Base-by-base conservation (phyloP, 129 eudicot species). In the Dittrichia graveolens region DNA sequence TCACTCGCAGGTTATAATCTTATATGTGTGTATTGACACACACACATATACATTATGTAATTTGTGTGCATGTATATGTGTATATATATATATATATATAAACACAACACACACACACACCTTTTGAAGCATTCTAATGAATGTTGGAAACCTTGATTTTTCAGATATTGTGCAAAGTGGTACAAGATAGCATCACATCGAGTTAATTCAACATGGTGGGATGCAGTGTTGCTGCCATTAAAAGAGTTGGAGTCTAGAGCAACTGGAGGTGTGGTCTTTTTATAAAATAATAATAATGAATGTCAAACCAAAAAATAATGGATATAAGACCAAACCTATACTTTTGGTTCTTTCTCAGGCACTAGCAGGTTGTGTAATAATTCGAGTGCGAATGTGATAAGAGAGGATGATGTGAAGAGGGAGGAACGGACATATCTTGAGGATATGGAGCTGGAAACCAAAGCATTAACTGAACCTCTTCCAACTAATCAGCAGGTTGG, bases 391-490 rank as follows among this genome's bases (percentile, higher is more conserved):
- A 69, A 43, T 58, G 78, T 41, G 37, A 45, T 14, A 19, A 69
- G 45, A 37, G 85, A 62, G 49, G 4, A 67, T 72, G 7, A 34
- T 58, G 66, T 41, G 67, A 66, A 79, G 48, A 35, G 39, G 38
- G 65, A 58, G 52, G 76, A 72, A 47, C 61, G 88, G 68, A 85
- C 84, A 53, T 83, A 78, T 65, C 81, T 92, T 55, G 98, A 93
- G 83, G 98, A 93, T 55, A 82, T 93, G 90, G 98, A 93, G 83
- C 78, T 93, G 76, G 95, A 88, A 78, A 93, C 96, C 40, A 87
- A 91, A 79, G 96, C 96, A 64, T 81, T 93, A 55, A 93, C 98
- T 2, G 96, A 93, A 67, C 98, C 98, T 69, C 98, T 93, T 80
- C 98, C 98, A 58, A 93, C 95, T 55, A 93, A 90, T 90, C 98